Conservation (phyloP, 495 filamentous ascomycete species). For the Trichoderma parareesei region DNA sequence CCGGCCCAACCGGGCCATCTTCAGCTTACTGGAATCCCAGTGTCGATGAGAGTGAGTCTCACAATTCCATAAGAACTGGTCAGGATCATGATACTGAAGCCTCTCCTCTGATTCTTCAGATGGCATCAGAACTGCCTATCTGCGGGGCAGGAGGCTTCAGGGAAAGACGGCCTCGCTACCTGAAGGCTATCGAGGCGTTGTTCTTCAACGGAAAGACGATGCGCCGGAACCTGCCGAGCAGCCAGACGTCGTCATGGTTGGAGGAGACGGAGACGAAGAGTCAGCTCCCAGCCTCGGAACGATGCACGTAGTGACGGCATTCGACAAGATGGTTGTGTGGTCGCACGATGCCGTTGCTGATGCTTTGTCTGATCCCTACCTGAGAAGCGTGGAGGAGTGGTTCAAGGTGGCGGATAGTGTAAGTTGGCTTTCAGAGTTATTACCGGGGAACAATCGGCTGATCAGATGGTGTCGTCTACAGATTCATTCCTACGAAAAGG, state of each 20-base stretch:
- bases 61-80: background rate
- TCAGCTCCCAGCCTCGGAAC: conserved; percentile 38
- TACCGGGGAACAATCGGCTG: no score
- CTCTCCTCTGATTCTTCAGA: conserved; percentile 17
- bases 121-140: conserved; percentile 54
- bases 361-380: conserved; percentile 44
- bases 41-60: conserved; percentile 24
- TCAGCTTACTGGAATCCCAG: conserved; percentile 65
- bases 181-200: conserved; percentile 61
- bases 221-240: conserved; percentile 20
- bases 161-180: conserved; percentile 63
- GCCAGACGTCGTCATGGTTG: conserved; percentile 25
- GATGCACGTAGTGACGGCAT: conserved; percentile 58
- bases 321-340: conserved; percentile 77
- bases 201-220: conserved; percentile 27
- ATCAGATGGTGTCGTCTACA: background rate
- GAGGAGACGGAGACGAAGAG: conserved; percentile 41
- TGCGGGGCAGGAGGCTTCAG: conserved; percentile 74
- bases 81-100: background rate
- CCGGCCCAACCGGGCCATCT: conserved; percentile 58
- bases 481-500: background rate
- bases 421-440: conserved; percentile 1
- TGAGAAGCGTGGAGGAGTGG: conserved; percentile 73
- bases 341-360: conserved; percentile 56
- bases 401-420: conserved; percentile 60